phyloP scores from a whole-genome alignment of 148 eudicot species.

The Vaccinium corymbosum region DNA sequence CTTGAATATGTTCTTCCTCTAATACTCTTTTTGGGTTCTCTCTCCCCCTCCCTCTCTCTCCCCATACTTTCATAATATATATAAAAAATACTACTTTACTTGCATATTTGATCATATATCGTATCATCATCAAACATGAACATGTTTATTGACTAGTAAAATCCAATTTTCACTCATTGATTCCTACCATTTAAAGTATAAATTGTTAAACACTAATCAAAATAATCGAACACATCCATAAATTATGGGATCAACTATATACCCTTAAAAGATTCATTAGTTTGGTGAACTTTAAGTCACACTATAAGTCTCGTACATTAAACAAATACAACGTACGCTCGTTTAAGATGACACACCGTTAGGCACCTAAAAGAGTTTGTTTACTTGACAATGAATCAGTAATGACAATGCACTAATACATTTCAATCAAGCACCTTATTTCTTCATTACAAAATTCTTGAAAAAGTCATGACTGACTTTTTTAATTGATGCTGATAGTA shows the following conservation, averaged over 20 bases:
- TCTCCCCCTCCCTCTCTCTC: background rate
- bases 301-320: background rate
- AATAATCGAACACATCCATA: too few relatives aligned
- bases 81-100: too few relatives aligned
- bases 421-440: background rate
- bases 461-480: background rate
- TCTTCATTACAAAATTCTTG: background rate
- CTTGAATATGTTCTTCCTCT: background rate
- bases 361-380: background rate
- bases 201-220: too few relatives aligned
- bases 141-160: too few relatives aligned
- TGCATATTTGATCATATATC: too few relatives aligned
- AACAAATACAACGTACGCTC: background rate
- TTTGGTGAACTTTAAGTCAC: too few relatives aligned
- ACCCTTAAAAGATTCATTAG: too few relatives aligned
- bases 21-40: background rate
- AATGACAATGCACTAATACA: background rate
- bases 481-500: background rate
- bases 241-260: too few relatives aligned
- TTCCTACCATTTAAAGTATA: too few relatives aligned
- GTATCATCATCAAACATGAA: too few relatives aligned
- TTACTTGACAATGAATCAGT: background rate
- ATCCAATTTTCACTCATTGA: too few relatives aligned
- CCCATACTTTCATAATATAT: too few relatives aligned
- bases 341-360: background rate